Percentiles rank a stretch among this genome's conserved stretches.
These are phyloP conservation scores for Eucalyptus polyanthemos DNA, from an alignment of 345 rosid species.

Conservation along the genomic window DNA sequence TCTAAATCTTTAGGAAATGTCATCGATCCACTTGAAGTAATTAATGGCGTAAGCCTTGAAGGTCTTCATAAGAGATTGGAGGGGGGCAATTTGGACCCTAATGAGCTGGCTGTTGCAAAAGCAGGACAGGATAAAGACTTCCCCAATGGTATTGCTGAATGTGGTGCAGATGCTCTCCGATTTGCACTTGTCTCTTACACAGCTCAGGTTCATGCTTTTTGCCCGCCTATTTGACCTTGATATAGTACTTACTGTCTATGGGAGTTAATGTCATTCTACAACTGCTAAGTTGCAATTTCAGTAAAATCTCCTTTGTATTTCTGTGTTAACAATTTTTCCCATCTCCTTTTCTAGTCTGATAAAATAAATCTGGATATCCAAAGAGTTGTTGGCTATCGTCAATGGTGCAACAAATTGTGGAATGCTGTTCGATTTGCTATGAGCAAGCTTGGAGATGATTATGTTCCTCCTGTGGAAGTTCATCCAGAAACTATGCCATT, in stretches of 20 bases:
- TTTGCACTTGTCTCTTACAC: conserved; percentile 94
- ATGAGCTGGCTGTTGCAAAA: conserved; percentile 63
- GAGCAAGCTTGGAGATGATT: conserved; percentile 75
- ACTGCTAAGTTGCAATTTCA: neutral
- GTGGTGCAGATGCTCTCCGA: conserved; percentile 97
- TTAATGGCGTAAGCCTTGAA: conserved; percentile 70
- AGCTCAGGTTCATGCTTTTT: conserved; percentile 58
- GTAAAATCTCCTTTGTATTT: neutral
- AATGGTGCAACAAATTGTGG: conserved; percentile 99
- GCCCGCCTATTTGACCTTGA: neutral
- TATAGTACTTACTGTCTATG: neutral
- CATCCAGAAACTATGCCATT: conserved; percentile 46
- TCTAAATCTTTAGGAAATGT: conserved; percentile 93
- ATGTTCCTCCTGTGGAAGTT: conserved; percentile 34
- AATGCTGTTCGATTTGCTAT: conserved; percentile 94
- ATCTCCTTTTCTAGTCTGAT: conserved; percentile 54
- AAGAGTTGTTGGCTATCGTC: conserved; percentile 96
- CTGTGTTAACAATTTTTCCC: neutral
- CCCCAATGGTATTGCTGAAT: conserved; percentile 89
- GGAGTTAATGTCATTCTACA: neutral
- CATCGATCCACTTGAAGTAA: conserved; percentile 89
- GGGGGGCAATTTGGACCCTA: conserved; percentile 75
- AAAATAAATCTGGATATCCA: conserved; percentile 92
- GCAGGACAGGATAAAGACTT: conserved; percentile 71
- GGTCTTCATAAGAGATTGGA: conserved; percentile 79